These are phyloP conservation scores for Wickerhamiella cacticola DNA, from an alignment of 805 yeast genomes.

Conservation along the genomic window DNA sequence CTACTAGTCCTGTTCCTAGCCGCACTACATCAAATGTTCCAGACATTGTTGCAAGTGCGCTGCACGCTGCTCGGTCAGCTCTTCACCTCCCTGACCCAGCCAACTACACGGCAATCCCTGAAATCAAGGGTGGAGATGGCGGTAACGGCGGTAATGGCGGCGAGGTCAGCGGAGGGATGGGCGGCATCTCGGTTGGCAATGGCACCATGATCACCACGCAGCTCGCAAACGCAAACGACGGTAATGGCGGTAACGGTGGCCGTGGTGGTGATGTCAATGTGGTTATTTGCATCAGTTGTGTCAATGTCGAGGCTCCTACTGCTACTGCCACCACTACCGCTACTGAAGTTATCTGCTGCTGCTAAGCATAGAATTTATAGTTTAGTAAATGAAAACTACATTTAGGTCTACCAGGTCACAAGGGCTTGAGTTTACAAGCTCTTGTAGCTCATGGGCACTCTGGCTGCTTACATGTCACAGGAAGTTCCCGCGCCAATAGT, in stretches of 20 bases:
- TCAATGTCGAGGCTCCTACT: neutral
- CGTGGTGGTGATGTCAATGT: constrained; percentile 12
- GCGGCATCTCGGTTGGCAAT: neutral
- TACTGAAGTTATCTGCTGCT: neutral
- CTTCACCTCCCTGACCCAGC: neutral
- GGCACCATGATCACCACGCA: constrained; percentile 2
- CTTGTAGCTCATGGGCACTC: too few species aligned
- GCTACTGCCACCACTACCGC: neutral
- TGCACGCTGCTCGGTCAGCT: neutral
- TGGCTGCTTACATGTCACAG: constrained; percentile 4
- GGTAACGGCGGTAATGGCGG: constrained; percentile 10
- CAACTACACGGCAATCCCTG: neutral
- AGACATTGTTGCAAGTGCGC: neutral
- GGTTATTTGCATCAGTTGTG: constrained; percentile 9
- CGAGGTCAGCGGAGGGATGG: neutral
- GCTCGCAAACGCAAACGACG: neutral
- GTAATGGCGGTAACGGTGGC: constrained; percentile 9
- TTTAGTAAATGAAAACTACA: too few species aligned
- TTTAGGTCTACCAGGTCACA: too few species aligned
- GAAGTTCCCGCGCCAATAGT: constrained; percentile 87
- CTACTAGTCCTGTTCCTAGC: neutral
- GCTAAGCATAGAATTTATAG: too few species aligned
- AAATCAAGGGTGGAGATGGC: constrained; percentile 4
- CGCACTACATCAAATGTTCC: neutral
- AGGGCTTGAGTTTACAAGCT: too few species aligned